Evolutionary conservation across 768 basidiomycete species (phyloP), one percentile per base, ranked within the genome.

Genomic region (Pleurotus giganteus): DNA sequence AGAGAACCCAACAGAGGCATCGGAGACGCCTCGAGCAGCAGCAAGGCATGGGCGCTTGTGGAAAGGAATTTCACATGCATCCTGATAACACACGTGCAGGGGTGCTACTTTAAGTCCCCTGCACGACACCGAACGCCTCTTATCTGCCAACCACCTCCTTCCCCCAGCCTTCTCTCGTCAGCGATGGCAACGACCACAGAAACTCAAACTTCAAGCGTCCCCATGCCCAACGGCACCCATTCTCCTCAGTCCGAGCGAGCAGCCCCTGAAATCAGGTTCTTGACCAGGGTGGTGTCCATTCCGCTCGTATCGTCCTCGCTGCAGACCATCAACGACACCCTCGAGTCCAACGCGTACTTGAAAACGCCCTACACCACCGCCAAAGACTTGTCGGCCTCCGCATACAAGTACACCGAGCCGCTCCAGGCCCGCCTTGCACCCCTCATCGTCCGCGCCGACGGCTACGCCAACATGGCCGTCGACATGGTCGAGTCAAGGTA

Each of bases 401-500:
- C 85, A 11, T 84, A 82, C 69, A 80, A 74, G 66, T 77, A 78
- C 60, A 79, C 87, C 0, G 82, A 82, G 62, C 88, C 90, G 3
- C 55, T 91, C 41, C 86, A 88, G 60, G 70, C 76, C 49, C 80
- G 77, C 52, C 70, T 92, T 19, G 85, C 84, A 0, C 88, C 90
- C 6, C 64, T 89, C 29, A 80, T 91, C 60, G 70, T 74, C 52
- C 75, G 79, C 44, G 87, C 80, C 2, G 83, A 92, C 59, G 80
- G 70, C n/a, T 71, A 71, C 50, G 90, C 86, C 26, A 88, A 89
- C 78, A 85, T 81, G 73, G 86, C 83, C 26, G 77, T 90, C 34
- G 89, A 92, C 65, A 83, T 68, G 17, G 86, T 91, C 52, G 78
- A 91, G 73, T 75, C 79, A 52, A 81, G 81, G 50, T 90, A 84